Conservation (phyloP, 495 filamentous ascomycete genomes). For the Penicilliopsis zonata region DNA sequence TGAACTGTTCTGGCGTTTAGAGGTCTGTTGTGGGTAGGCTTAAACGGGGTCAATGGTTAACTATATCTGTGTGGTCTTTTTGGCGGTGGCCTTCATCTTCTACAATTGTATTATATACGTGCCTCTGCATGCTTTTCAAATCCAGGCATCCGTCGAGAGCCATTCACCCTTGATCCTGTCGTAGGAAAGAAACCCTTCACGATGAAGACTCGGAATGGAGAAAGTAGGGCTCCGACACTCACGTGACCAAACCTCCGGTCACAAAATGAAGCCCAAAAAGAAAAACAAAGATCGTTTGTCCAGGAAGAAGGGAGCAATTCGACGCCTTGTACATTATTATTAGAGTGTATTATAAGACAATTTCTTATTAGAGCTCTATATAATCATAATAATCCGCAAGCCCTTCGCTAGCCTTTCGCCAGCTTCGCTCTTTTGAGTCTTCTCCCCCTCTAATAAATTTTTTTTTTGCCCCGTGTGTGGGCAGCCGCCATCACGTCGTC, state of each 20-base stretch:
- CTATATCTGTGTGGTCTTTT: too few relatives aligned
- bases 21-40: too few relatives aligned
- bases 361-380: background rate
- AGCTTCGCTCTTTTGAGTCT: conserved; percentile 5
- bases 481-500: conserved; percentile 29
- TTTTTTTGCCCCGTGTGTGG: conserved; percentile 17
- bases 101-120: too few relatives aligned
- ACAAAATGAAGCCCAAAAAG: conserved; percentile 2
- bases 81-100: too few relatives aligned
- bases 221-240: too few relatives aligned
- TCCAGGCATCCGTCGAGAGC: too few relatives aligned
- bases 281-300: conserved; percentile 1
- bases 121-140: too few relatives aligned
- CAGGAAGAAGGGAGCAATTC: background rate
- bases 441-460: conserved; percentile 4
- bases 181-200: too few relatives aligned
- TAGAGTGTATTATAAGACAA: background rate
- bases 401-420: background rate
- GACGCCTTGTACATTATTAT: background rate
- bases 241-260: conserved; percentile 5
- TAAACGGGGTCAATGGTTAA: too few relatives aligned
- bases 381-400: too few relatives aligned
- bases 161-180: too few relatives aligned
- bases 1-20: conserved; percentile 3
- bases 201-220: too few relatives aligned